These are phyloP conservation scores for Cryptomeria japonica DNA, from an alignment of 75 land plant species.

Conservation along the genomic window DNA sequence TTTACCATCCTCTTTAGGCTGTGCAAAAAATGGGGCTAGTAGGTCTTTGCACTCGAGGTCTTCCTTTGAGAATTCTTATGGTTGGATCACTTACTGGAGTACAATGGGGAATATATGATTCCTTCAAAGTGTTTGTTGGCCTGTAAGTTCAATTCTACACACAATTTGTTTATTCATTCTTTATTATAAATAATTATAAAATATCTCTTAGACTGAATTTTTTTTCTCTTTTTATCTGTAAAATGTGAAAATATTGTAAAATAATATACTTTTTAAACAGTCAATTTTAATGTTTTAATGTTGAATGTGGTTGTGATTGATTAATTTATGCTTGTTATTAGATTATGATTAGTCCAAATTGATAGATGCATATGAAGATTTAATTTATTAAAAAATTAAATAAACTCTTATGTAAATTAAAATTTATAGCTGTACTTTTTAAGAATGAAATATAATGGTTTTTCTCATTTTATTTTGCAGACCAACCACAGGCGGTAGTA, in stretches of 20 bases:
- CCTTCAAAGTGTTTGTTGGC: slow-evolving; percentile 40
- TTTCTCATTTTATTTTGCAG: slow-evolving; percentile 8
- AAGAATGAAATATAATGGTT: background rate
- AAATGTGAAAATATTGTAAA: background rate
- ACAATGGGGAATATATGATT: slow-evolving; percentile 47
- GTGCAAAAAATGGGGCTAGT: slow-evolving; percentile 33
- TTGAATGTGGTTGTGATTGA: background rate
- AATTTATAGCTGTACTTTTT: background rate
- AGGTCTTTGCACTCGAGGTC: slow-evolving; percentile 44
- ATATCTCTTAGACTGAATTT: too few species aligned
- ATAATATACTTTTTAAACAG: background rate
- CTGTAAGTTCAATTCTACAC: slow-evolving; percentile 12
- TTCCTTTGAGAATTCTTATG: slow-evolving; percentile 46
- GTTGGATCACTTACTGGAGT: slow-evolving; percentile 43
- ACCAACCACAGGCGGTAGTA: slow-evolving; percentile 20
- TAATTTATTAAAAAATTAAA: too few species aligned
- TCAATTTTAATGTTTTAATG: background rate
- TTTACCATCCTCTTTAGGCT: too few species aligned
- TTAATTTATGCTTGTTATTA: background rate
- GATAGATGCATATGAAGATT: background rate
- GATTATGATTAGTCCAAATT: background rate
- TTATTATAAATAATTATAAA: background rate
- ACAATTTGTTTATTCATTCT: background rate
- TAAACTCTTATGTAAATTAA: background rate
- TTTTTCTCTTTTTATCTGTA: background rate